These are phyloP conservation scores for Halophytophthora batemanensis DNA, from an alignment of 352 stramenopile genomes.

Conservation along the genomic window DNA sequence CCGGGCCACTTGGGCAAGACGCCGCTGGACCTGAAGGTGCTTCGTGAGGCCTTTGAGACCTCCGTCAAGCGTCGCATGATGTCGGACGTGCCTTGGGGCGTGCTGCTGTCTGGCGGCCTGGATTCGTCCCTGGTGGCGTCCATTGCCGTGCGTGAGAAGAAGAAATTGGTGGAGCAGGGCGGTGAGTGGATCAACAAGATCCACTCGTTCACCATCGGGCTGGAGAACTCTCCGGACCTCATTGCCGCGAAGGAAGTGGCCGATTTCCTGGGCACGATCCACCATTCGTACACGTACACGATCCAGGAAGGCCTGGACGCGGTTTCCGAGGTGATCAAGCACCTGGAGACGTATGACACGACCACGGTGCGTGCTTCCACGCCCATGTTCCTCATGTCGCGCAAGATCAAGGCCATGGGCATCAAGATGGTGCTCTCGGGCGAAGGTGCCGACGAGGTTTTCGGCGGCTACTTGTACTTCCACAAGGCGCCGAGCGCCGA, in stretches of 20 bases:
- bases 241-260: constrained; percentile 95
- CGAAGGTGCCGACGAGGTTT: constrained; percentile 98
- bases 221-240: constrained; percentile 96
- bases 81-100: constrained; percentile 98
- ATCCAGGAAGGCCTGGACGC: constrained; percentile 98
- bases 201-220: constrained; percentile 98
- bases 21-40: constrained; percentile 61
- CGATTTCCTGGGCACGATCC: constrained; percentile 96
- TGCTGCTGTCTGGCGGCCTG: constrained; percentile 96
- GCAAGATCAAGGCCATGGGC: constrained; percentile 99
- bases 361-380: constrained; percentile 98
- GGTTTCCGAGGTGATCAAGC: constrained; percentile 96
- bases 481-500: constrained; percentile 96
- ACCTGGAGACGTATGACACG: constrained; percentile 98
- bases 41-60: constrained; percentile 92
- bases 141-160: constrained; percentile 93
- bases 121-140: constrained; percentile 98
- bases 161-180: constrained; percentile 77
- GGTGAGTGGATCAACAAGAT: constrained; percentile 91
- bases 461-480: constrained; percentile 99
- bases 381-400: constrained; percentile 99
- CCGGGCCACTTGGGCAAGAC: constrained; percentile 55
- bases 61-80: constrained; percentile 97
- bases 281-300: constrained; percentile 99
- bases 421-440: constrained; percentile 99